These are phyloP conservation scores for Claviceps spartinae DNA, from an alignment of 2,329 filamentous ascomycete species.

Conservation along the genomic window DNA sequence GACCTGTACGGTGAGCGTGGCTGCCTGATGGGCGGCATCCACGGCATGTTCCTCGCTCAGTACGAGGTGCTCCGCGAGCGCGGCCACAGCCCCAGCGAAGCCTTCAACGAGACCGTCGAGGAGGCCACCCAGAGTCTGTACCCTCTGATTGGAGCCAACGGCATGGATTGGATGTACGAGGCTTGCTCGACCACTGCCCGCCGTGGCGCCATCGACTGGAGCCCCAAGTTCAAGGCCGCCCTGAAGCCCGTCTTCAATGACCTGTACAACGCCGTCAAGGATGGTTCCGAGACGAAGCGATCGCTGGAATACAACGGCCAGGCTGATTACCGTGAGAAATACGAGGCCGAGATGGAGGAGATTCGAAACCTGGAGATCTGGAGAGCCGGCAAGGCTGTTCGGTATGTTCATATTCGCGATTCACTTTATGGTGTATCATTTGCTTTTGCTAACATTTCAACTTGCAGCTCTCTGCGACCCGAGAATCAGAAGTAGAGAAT, in stretches of 20 bases:
- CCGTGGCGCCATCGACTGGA: conserved; percentile 98
- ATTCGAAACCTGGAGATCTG: conserved; percentile 98
- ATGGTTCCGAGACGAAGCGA: conserved; percentile 88
- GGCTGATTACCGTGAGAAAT: conserved; percentile 91
- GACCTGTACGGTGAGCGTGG: conserved; percentile 99
- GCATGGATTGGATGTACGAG: conserved; percentile 99
- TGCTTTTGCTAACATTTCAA: background rate
- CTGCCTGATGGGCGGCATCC: conserved; percentile 99
- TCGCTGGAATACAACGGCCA: conserved; percentile 96
- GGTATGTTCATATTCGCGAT: conserved; percentile 35
- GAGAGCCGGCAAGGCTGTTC: conserved; percentile 94
- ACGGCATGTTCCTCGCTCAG: conserved; percentile 99
- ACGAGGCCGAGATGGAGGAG: conserved; percentile 96
- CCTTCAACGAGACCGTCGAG: conserved; percentile 99
- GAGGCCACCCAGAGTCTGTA: conserved; percentile 97
- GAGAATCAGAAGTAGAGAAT: conserved; percentile 65
- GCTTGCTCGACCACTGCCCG: conserved; percentile 98
- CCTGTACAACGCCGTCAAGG: conserved; percentile 84
- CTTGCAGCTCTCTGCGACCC: conserved; percentile 55
- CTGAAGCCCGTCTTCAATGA: conserved; percentile 98
- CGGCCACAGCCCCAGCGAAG: conserved; percentile 93
- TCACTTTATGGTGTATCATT: background rate
- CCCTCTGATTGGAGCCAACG: conserved; percentile 91
- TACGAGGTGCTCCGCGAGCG: conserved; percentile 99
- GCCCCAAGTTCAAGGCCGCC: conserved; percentile 89